These are phyloP conservation scores for Osmanthus fragrans DNA, from an alignment of 257 asterid genomes.

Conservation along the genomic window DNA sequence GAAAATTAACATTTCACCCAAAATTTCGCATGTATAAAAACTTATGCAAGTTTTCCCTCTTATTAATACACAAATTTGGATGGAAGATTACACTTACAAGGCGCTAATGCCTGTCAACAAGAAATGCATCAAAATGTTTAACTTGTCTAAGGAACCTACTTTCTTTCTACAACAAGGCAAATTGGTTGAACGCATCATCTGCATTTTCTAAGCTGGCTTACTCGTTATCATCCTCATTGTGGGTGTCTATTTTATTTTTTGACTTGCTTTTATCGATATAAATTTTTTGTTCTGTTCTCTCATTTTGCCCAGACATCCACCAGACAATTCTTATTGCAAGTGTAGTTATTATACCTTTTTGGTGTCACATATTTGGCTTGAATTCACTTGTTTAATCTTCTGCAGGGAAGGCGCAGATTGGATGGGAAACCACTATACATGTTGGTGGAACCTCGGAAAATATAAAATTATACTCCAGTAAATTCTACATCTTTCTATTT, in stretches of 20 bases:
- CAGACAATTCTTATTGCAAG: background rate
- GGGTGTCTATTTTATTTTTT: background rate
- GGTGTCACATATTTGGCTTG: background rate
- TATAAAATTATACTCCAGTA: constrained; percentile 37
- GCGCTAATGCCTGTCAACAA: background rate
- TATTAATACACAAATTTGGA: background rate
- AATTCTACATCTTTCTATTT: background rate
- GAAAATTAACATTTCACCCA: background rate
- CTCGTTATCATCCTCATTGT: background rate
- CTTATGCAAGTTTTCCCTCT: background rate
- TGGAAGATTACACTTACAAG: background rate
- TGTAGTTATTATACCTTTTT: background rate
- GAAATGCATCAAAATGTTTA: background rate
- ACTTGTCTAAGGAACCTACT: background rate
- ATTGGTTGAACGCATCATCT: background rate
- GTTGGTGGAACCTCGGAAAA: constrained; percentile 77
- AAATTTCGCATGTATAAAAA: background rate
- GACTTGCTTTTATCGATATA: background rate
- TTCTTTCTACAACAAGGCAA: background rate
- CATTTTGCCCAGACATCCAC: background rate
- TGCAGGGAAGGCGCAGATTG: constrained; percentile 59
- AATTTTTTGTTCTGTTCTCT: background rate
- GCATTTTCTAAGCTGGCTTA: background rate
- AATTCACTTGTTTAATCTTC: background rate
- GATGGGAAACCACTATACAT: constrained; percentile 73